Evolutionary conservation across 257 asterid species (phyloP).

Genomic region (Gardenia jasminoides): DNA sequence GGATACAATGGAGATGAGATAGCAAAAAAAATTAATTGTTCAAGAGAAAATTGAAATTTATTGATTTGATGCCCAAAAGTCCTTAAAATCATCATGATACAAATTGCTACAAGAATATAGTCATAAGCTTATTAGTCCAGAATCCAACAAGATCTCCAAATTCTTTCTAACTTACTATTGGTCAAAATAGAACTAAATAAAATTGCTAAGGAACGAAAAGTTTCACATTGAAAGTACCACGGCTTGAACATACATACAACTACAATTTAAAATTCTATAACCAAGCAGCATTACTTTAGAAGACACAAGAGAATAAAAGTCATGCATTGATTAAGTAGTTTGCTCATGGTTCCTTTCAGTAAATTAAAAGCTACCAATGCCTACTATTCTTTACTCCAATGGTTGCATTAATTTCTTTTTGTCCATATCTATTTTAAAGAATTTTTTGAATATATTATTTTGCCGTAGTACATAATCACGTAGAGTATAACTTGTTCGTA

Average conservation of each 20-base stretch:
- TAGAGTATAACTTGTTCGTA: constrained; percentile 64
- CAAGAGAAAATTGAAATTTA: constrained; percentile 43
- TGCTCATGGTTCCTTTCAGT: not conserved
- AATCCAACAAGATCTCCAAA: constrained; percentile 37
- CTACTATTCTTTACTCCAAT: too few relatives aligned
- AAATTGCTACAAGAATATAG: constrained; percentile 63
- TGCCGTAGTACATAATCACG: constrained; percentile 45
- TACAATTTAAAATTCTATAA: constrained; percentile 61
- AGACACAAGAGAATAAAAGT: constrained; percentile 67
- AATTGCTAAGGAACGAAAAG: constrained; percentile 40
- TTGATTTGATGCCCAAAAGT: constrained; percentile 47
- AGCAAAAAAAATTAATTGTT: constrained; percentile 61
- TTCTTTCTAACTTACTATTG: constrained; percentile 47
- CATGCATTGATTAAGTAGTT: constrained; percentile 82
- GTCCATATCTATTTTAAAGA: not conserved
- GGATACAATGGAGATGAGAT: constrained; percentile 44
- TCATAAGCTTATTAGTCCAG: constrained; percentile 48
- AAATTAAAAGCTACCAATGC: too few relatives aligned
- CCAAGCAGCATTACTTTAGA: constrained; percentile 55
- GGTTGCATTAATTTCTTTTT: not conserved
- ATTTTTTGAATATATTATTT: not conserved
- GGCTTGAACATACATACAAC: constrained; percentile 84
- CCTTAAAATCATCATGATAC: constrained; percentile 51
- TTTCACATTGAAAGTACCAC: constrained; percentile 72
- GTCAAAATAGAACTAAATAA: constrained; percentile 6